Evolutionary conservation across 371 early-diverging fungal species (phyloP).

Genomic region (Mucor lusitanicus): DNA sequence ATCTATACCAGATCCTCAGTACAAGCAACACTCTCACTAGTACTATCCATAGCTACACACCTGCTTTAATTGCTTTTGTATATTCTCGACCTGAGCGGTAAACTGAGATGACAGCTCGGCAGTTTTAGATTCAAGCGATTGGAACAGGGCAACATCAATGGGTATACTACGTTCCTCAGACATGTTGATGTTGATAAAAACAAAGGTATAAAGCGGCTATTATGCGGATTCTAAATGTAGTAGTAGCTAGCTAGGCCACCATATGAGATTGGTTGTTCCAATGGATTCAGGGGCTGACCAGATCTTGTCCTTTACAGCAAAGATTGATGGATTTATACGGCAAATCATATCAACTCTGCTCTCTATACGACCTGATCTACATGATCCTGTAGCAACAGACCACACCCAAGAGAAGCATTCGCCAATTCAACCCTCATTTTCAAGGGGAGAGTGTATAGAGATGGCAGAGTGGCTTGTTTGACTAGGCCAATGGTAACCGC

Average conservation of each 20-base stretch:
- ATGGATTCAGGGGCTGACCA: background rate
- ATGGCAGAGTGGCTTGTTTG: background rate
- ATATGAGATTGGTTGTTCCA: background rate
- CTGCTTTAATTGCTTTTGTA: conserved; percentile 21
- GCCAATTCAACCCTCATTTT: background rate
- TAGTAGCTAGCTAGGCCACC: no score
- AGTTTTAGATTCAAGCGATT: conserved; percentile 19
- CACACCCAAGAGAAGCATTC: background rate
- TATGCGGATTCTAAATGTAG: background rate
- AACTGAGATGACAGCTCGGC: conserved; percentile 12
- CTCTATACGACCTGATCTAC: background rate
- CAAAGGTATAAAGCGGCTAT: background rate
- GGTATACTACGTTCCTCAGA: conserved; percentile 1
- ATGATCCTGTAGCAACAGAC: background rate
- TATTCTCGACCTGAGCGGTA: conserved; percentile 6
- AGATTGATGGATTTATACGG: background rate
- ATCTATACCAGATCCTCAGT: conserved; percentile 12
- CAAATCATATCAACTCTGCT: background rate
- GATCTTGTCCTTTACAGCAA: background rate
- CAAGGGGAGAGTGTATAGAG: background rate
- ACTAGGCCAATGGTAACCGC: background rate
- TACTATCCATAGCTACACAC: background rate
- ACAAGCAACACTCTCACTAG: background rate
- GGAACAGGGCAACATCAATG: conserved; percentile 15
- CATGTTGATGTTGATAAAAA: background rate